A percentile compares a stretch with the other conserved stretches of the same genome.
Evolutionary conservation across 495 filamentous ascomycete genomes (phyloP).

Genomic region (Halenospora varia): DNA sequence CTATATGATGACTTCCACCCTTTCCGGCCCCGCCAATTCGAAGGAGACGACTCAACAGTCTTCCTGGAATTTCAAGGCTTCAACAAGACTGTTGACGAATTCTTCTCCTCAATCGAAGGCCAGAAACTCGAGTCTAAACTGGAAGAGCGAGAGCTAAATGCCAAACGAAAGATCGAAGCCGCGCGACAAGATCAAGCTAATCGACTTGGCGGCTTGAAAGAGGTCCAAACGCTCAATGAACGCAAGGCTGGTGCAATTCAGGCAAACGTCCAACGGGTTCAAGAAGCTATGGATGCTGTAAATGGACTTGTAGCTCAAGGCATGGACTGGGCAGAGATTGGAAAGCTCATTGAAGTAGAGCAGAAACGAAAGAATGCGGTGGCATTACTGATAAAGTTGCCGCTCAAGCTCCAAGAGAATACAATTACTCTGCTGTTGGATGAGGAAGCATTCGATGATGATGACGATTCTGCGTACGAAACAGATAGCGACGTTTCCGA

Average conservation of each 20-base stretch:
- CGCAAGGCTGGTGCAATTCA: constrained; percentile 87
- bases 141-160: constrained; percentile 73
- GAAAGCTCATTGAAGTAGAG: constrained; percentile 80
- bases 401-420: constrained; percentile 85
- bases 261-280: constrained; percentile 80
- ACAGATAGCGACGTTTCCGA: constrained; percentile 62
- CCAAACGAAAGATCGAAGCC: constrained; percentile 76
- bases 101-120: constrained; percentile 93
- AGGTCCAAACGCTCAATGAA: constrained; percentile 75
- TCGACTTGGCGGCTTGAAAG: constrained; percentile 75
- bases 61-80: constrained; percentile 77
- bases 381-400: constrained; percentile 80
- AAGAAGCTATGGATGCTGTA: constrained; percentile 86
- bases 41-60: constrained; percentile 54
- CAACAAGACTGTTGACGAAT: constrained; percentile 92
- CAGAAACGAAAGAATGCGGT: constrained; percentile 77
- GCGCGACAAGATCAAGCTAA: constrained; percentile 78
- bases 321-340: constrained; percentile 96
- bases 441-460: constrained; percentile 60
- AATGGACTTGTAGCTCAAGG: constrained; percentile 86
- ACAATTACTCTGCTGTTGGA: constrained; percentile 76
- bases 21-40: constrained; percentile 82
- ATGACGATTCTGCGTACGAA: constrained; percentile 50
- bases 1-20: constrained; percentile 96
- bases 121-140: constrained; percentile 85